Evolutionary conservation across 306 rosid genomes (phyloP).

Genomic region (Quercus engelmannii): DNA sequence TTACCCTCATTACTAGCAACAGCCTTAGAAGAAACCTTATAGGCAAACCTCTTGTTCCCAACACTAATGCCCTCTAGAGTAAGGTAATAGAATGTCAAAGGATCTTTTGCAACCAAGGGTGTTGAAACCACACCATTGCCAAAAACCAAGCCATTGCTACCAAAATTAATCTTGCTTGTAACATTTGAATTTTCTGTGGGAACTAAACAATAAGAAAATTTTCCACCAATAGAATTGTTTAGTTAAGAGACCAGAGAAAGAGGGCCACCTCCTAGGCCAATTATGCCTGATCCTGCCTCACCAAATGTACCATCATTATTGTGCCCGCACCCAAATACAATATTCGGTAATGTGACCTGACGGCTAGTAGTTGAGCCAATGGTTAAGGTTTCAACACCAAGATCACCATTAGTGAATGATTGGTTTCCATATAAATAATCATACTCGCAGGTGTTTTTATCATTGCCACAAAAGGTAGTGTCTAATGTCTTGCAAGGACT

Average conservation of each 20-base stretch:
- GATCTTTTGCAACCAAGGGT: slow-evolving; percentile 14
- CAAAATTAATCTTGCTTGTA: slow-evolving; percentile 48
- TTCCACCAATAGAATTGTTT: not conserved
- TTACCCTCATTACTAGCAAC: slow-evolving; percentile 24
- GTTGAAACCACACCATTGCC: slow-evolving; percentile 26
- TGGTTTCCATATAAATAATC: slow-evolving; percentile 35
- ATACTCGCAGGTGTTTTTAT: slow-evolving; percentile 12
- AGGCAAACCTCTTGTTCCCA: slow-evolving; percentile 28
- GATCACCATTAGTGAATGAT: slow-evolving; percentile 37
- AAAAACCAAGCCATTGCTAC: slow-evolving; percentile 15
- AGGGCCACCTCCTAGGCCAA: slow-evolving; percentile 50
- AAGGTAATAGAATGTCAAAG: slow-evolving; percentile 21
- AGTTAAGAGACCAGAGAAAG: slow-evolving; percentile 58
- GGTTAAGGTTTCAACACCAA: slow-evolving; percentile 39
- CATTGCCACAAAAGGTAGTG: too few relatives aligned
- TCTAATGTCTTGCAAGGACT: too few relatives aligned
- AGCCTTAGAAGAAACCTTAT: not conserved
- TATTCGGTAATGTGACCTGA: not conserved
- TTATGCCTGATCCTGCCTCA: slow-evolving; percentile 30
- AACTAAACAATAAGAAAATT: slow-evolving; percentile 56
- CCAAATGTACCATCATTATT: slow-evolving; percentile 36
- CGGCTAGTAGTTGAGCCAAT: slow-evolving; percentile 1
- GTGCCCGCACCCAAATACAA: slow-evolving; percentile 46
- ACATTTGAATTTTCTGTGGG: not conserved
- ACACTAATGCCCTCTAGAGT: slow-evolving; percentile 49